Evolutionary conservation across 106 monocot genomes (phyloP).

Genomic region (Dactylorhiza incarnata): DNA sequence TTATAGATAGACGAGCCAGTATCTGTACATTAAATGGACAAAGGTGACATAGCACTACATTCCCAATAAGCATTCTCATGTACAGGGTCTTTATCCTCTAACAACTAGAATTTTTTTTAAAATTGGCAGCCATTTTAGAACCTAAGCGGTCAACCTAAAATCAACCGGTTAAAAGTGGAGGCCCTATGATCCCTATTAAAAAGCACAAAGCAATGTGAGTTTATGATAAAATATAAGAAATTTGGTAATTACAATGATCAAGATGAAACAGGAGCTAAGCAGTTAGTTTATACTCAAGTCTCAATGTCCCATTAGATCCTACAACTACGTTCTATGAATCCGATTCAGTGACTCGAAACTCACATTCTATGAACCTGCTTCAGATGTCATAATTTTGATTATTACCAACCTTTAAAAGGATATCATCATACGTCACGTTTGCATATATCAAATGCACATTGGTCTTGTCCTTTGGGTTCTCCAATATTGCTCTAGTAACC

Average conservation of each 20-base stretch:
- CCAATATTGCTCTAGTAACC: conserved; percentile 92
- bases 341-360: too few species aligned
- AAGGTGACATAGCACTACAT: too few species aligned
- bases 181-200: too few species aligned
- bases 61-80: too few species aligned
- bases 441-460: conserved; percentile 91
- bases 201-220: neutral
- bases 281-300: neutral
- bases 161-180: too few species aligned
- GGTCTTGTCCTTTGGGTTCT: conserved; percentile 81
- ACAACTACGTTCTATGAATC: neutral
- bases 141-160: too few species aligned
- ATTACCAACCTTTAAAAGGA: conserved; percentile 77
- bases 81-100: too few species aligned
- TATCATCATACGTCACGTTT: conserved; percentile 90
- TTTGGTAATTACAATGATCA: neutral
- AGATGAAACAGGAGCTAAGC: neutral
- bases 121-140: too few species aligned
- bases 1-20: too few species aligned
- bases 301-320: neutral
- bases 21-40: too few species aligned
- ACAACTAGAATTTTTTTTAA: too few species aligned
- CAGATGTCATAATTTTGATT: neutral
- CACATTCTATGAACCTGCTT: neutral
- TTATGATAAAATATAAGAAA: neutral